Conservation (phyloP, 2,329 filamentous ascomycete species). For the Apiospora saccharicola region DNA sequence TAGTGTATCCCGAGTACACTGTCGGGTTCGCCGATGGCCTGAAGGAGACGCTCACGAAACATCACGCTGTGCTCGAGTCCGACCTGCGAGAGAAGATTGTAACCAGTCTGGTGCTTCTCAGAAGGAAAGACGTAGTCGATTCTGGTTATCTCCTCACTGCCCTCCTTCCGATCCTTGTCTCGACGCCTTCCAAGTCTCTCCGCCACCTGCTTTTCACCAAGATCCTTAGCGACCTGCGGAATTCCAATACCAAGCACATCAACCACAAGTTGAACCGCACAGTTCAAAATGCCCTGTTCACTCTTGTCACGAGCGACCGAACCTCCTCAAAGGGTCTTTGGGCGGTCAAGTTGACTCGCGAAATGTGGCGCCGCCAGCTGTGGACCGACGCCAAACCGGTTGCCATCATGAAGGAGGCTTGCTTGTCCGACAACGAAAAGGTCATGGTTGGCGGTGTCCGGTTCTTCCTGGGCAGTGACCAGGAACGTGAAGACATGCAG, state of each 20-base stretch:
- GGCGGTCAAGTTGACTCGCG: conserved; percentile 94
- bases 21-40: conserved; percentile 80
- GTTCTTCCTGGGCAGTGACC: conserved; percentile 96
- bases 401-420: conserved; percentile 97
- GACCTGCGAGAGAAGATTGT: conserved; percentile 95
- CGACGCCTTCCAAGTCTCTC: conserved; percentile 91
- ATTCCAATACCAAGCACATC: conserved; percentile 83
- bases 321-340: conserved; percentile 87
- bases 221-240: conserved; percentile 88
- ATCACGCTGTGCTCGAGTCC: conserved; percentile 82
- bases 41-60: conserved; percentile 78
- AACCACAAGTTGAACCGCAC: conserved; percentile 95
- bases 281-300: conserved; percentile 92
- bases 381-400: conserved; percentile 96
- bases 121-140: conserved; percentile 91
- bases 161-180: conserved; percentile 90
- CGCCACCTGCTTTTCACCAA: conserved; percentile 82
- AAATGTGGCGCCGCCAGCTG: conserved; percentile 95
- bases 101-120: conserved; percentile 83
- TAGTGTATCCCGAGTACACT: conserved; percentile 80
- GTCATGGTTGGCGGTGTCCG: conserved; percentile 85
- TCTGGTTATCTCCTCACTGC: conserved; percentile 85
- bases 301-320: conserved; percentile 86
- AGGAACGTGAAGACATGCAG: conserved; percentile 91
- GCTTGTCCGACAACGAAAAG: conserved; percentile 90